Base-by-base conservation (phyloP, 1,284 basidiomycete genomes). In the Melampsora larici-populina region DNA sequence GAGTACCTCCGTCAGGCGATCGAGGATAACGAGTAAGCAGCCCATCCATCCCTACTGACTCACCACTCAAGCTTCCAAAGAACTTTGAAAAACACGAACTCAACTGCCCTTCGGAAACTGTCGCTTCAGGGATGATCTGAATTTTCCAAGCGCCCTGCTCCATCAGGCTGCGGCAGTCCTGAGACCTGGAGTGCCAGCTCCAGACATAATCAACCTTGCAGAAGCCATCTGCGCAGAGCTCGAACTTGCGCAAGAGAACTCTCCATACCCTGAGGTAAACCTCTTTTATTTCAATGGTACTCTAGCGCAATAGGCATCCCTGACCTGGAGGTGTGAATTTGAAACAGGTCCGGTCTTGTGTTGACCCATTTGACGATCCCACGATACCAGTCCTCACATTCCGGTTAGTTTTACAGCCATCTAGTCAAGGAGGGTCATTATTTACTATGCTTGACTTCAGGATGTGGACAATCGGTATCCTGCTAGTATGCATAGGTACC, bases 1-100 rank as follows among this genome's bases (percentile, higher is more conserved):
- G 40, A 51, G 7, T 75, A 68, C 24, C 65, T 75, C 11, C 43
- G 67, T n/a, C 26, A 68, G 21, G 65, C 67, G 5, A 58, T 75
- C 31, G 64, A 48, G 18, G 73, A 75, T 40, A 75, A 66, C 24
- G 33, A 75, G 73, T 75, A 51, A 58, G 73, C 21, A 11, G n/a
- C n/a, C n/a, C n/a, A n/a, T 51, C 13, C n/a, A 51, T 51, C 11
- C 48, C n/a, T 51, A n/a, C 11, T 51, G 13, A 13, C 48, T 51
- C n/a, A 11, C 48, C 48, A 13, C 48, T 13, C 11, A 13, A n/a
- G n/a, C 13, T 63, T 26, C n/a, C n/a, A n/a, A n/a, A n/a, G n/a
- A n/a, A n/a, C n/a, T n/a, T n/a, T n/a, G n/a, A 63, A 29, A 13
- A 17, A 63, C 24, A 11, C 26, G 26, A 63, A 29, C 24, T 11